Percentiles rank a stretch among this genome's conserved stretches.
These are phyloP conservation scores for Boletus reticuloceps DNA, from an alignment of 768 basidiomycete species.

Conservation along the genomic window DNA sequence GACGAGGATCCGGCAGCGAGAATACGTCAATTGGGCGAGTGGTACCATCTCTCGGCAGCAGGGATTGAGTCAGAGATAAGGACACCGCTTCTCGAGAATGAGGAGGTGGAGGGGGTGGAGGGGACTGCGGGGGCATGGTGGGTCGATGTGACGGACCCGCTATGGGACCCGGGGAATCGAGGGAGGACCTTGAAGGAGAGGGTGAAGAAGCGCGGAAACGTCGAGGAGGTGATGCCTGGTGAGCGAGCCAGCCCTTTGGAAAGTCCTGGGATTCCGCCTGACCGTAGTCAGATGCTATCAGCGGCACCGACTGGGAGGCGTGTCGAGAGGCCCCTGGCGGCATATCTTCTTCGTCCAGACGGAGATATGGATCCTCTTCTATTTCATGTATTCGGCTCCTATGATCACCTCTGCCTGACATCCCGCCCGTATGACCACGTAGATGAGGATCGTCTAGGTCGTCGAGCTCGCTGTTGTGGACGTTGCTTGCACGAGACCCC, in stretches of 20 bases:
- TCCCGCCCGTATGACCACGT: conserved; percentile 33
- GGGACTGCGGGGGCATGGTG: conserved; percentile 37
- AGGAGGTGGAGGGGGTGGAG: conserved; percentile 40
- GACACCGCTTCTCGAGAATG: conserved; percentile 47
- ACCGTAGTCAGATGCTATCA: conserved; percentile 35
- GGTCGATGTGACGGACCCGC: conserved; percentile 28
- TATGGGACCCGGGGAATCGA: conserved; percentile 35
- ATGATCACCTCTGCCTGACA: conserved; percentile 27
- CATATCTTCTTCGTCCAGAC: conserved; percentile 66
- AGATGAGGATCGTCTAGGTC: conserved; percentile 80
- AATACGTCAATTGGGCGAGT: conserved; percentile 67
- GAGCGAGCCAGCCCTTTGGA: conserved; percentile 67
- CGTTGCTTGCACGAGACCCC: conserved; percentile 50
- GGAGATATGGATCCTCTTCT: conserved; percentile 76
- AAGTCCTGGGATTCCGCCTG: conserved; percentile 40
- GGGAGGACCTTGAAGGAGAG: conserved; percentile 32
- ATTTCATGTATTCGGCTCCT: conserved; percentile 33
- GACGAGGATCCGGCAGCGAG: conserved; percentile 72
- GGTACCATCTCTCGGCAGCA: conserved; percentile 71
- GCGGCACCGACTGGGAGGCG: conserved; percentile 35
- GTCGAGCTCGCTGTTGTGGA: conserved; percentile 54
- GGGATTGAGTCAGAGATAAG: conserved; percentile 75
- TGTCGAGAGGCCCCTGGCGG: conserved; percentile 36
- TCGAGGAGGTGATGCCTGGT: conserved; percentile 63
- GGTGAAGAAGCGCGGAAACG: conserved; percentile 42